Evolutionary conservation across 495 filamentous ascomycete species (phyloP).

Genomic region (Lasiosphaeris hirsuta): DNA sequence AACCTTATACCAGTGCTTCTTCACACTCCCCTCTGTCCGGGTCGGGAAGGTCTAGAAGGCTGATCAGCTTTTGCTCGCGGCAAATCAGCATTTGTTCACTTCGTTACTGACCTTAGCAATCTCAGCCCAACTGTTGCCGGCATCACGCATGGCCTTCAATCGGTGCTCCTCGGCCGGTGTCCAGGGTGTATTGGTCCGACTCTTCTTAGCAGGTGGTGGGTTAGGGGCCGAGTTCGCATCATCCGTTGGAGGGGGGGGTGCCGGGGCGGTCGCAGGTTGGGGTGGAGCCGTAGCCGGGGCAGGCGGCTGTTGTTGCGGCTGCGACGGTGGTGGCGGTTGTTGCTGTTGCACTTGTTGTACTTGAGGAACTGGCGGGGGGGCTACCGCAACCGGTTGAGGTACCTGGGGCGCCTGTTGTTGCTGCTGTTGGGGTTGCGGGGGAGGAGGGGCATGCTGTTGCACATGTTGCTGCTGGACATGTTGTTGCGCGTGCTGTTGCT

Average conservation of each 20-base stretch:
- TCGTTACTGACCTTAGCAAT: conserved; percentile 76
- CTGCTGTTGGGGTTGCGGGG: conserved; percentile 21
- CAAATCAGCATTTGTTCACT: background rate
- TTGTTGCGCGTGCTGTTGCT: conserved; percentile 19
- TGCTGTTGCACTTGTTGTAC: no score
- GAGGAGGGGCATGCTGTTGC: conserved; percentile 25
- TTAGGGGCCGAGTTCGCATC: conserved; percentile 31
- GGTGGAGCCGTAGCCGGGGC: conserved; percentile 23
- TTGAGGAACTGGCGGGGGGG: conserved; percentile 20
- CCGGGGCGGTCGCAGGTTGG: conserved; percentile 33
- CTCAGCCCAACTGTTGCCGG: conserved; percentile 91
- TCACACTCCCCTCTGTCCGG: conserved; percentile 93
- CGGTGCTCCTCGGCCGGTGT: conserved; percentile 90
- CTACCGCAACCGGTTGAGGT: conserved; percentile 23
- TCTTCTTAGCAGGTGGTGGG: conserved; percentile 76
- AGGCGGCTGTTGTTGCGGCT: conserved; percentile 18
- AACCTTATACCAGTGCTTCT: conserved; percentile 99
- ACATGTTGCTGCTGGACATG: conserved; percentile 12
- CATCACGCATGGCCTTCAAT: conserved; percentile 88
- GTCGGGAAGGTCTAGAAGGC: conserved; percentile 75
- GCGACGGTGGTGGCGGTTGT: background rate
- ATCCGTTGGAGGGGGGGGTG: conserved; percentile 31
- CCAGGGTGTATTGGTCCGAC: conserved; percentile 96
- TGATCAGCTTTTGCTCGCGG: conserved; percentile 22
- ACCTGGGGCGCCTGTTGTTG: conserved; percentile 14